These are phyloP conservation scores for Candida orba DNA, from an alignment of 805 yeast genomes.

Conservation along the genomic window DNA sequence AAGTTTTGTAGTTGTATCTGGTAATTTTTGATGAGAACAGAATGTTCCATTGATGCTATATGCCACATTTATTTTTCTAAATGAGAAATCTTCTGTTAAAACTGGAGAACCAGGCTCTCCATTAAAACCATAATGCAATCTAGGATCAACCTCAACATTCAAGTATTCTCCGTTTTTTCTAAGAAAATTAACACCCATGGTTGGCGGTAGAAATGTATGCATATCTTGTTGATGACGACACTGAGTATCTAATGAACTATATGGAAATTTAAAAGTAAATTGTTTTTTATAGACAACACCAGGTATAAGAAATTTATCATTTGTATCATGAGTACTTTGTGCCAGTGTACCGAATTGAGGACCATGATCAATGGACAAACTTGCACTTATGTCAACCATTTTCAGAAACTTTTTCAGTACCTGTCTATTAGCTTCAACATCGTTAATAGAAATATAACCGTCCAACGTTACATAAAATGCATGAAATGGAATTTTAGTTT, in stretches of 20 bases:
- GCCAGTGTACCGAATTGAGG: constrained; percentile 35
- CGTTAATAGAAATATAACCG: constrained; percentile 31
- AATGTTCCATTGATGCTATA: constrained; percentile 52
- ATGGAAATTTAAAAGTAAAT: constrained; percentile 52
- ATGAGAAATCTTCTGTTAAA: constrained; percentile 42
- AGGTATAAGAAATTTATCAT: constrained; percentile 42
- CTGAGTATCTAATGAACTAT: constrained; percentile 42
- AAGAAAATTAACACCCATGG: constrained; percentile 31
- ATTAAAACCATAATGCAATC: constrained; percentile 44
- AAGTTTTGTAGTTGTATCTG: constrained; percentile 10
- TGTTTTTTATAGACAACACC: constrained; percentile 46
- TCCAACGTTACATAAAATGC: constrained; percentile 50
- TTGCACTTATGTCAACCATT: constrained; percentile 55
- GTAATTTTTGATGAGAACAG: constrained; percentile 36
- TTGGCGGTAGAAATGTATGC: constrained; percentile 35
- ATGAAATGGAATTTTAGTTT: constrained; percentile 46
- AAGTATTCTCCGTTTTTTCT: constrained; percentile 26
- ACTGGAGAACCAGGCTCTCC: constrained; percentile 48
- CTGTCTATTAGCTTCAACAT: constrained; percentile 26
- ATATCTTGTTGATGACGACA: constrained; percentile 39
- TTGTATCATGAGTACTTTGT: constrained; percentile 18
- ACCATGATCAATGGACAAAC: constrained; percentile 43
- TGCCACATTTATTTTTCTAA: constrained; percentile 39
- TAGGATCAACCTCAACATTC: constrained; percentile 25
- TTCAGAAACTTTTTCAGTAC: constrained; percentile 42